Percentiles rank a stretch among this genome's conserved stretches.
phyloP scores from a whole-genome alignment of 306 rosid genomes.

The Malus orientalis region DNA sequence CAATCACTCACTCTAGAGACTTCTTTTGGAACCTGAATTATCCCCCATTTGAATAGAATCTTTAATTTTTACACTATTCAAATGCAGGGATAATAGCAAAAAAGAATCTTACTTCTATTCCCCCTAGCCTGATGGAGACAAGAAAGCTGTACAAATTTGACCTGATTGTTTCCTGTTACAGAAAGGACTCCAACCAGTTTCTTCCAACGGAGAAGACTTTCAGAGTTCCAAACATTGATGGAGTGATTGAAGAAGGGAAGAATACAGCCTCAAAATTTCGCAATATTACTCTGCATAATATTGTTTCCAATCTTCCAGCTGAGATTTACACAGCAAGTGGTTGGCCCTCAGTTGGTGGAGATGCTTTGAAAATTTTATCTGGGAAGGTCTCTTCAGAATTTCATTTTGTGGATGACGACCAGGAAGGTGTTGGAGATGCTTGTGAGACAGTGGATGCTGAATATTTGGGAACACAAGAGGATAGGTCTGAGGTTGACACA shows the following conservation, averaged over 20 bases:
- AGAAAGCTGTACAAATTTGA: neutral
- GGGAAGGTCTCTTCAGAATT: constrained; percentile 83
- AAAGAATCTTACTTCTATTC: neutral
- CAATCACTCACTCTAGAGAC: neutral
- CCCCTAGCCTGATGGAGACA: neutral
- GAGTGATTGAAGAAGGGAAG: constrained; percentile 71
- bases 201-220: constrained; percentile 60
- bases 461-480: constrained; percentile 14
- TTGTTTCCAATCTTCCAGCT: constrained; percentile 38
- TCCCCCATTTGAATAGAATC: neutral
- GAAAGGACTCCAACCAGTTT: constrained; percentile 45
- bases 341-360: constrained; percentile 89
- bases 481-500: constrained; percentile 15
- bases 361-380: constrained; percentile 70
- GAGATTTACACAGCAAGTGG: constrained; percentile 81
- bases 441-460: constrained; percentile 27
- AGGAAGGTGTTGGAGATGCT: constrained; percentile 26
- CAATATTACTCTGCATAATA: constrained; percentile 42
- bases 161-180: constrained; percentile 29
- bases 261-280: constrained; percentile 57
- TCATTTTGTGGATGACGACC: constrained; percentile 47
- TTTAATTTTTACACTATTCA: neutral
- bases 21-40: neutral
- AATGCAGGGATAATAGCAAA: neutral
- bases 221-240: constrained; percentile 68